Conservation (phyloP, 2,329 filamentous ascomycete genomes). For the Colletotrichum sp. region DNA sequence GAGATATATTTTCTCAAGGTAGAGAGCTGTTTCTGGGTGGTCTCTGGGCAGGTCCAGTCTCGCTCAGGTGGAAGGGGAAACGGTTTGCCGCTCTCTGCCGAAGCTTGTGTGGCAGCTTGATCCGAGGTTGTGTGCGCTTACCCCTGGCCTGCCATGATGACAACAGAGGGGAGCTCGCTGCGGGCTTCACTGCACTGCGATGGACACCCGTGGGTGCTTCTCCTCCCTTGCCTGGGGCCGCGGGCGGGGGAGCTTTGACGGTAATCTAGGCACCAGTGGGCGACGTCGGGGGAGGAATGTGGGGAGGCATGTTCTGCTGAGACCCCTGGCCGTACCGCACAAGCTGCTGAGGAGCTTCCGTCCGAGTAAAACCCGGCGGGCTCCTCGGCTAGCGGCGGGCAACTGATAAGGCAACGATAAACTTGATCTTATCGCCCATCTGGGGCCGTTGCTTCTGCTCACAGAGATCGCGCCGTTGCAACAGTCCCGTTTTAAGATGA, state of each 20-base stretch:
- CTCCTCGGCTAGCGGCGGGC: slow-evolving; percentile 15
- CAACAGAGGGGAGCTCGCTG: not conserved
- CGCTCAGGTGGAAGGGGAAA: slow-evolving; percentile 11
- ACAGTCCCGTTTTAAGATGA: not conserved
- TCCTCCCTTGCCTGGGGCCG: slow-evolving; percentile 9
- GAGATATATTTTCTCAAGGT: not conserved
- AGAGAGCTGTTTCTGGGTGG: not conserved
- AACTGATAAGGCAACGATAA: not conserved
- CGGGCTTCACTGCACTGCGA: not conserved
- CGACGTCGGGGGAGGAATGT: not conserved
- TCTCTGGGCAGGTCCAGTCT: not conserved
- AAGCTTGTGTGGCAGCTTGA: slow-evolving; percentile 21
- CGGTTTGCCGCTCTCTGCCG: slow-evolving; percentile 22
- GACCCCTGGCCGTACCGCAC: not conserved
- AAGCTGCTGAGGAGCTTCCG: not conserved
- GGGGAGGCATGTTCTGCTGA: slow-evolving; percentile 6
- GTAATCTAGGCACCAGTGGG: not conserved
- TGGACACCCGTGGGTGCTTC: not conserved
- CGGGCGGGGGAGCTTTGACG: slow-evolving; percentile 15
- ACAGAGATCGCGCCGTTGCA: not conserved
- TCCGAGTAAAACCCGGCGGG: not conserved
- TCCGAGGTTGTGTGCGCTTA: slow-evolving; percentile 24
- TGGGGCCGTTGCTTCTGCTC: not conserved
- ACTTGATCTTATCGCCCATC: slow-evolving; percentile 1
- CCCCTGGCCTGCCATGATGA: slow-evolving; percentile 18